These are phyloP conservation scores for Trichoderma afroharzianum DNA, from an alignment of 2,329 filamentous ascomycete genomes.

Conservation along the genomic window DNA sequence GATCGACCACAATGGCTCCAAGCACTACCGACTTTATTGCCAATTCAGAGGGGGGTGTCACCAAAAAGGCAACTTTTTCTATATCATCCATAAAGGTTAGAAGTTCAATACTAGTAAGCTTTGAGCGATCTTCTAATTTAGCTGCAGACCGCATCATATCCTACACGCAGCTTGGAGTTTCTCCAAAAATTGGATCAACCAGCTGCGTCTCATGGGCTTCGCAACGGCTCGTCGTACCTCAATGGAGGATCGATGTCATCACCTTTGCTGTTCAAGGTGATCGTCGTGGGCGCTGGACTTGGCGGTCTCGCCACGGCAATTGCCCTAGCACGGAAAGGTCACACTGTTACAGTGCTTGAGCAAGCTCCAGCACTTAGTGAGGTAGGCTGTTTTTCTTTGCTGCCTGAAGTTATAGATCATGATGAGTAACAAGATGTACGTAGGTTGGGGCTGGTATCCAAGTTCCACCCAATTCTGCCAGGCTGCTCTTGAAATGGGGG, in stretches of 20 bases:
- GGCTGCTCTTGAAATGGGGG: constrained; percentile 32
- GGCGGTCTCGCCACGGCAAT: constrained; percentile 41
- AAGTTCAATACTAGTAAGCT: not conserved
- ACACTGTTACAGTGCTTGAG: constrained; percentile 39
- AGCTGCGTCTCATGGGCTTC: not conserved
- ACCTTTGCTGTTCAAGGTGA: constrained; percentile 3
- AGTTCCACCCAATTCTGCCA: constrained; percentile 31
- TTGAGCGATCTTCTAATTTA: not conserved
- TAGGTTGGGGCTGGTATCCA: constrained; percentile 33
- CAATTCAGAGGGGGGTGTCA: not conserved
- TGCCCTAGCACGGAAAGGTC: constrained; percentile 33
- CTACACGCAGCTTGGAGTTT: constrained; percentile 1
- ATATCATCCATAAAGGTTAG: constrained; percentile 1
- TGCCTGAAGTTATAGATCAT: not conserved
- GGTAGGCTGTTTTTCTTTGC: constrained; percentile 22
- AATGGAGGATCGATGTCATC: not conserved
- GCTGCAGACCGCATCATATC: not conserved
- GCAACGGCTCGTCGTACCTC: not conserved
- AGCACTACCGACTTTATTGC: not conserved
- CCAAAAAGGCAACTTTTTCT: not conserved
- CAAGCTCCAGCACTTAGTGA: constrained; percentile 38
- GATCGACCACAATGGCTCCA: not conserved
- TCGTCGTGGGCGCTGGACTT: constrained; percentile 39
- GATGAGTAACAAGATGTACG: not conserved
- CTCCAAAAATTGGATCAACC: not conserved